Evolutionary conservation across 306 rosid genomes (phyloP), one percentile per base, ranked within the genome.

Genomic region (Senna siamea): DNA sequence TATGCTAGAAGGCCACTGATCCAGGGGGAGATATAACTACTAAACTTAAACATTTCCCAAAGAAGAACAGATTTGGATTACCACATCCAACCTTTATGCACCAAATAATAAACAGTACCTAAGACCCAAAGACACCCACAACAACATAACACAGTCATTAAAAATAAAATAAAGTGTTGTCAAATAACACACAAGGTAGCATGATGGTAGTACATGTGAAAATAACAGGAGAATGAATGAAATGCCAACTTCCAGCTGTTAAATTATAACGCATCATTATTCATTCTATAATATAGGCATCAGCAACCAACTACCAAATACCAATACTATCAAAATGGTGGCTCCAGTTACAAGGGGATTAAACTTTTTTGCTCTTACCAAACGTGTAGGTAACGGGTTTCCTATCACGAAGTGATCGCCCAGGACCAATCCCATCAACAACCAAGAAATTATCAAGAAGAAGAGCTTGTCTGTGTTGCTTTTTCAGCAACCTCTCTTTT

Each of bases 331-430:
- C 12, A 7, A 38, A 64, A 81, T 19, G 30, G 9, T 19, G 20
- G 69, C 51, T 43, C 79, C 13, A 22, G 55, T 47, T 22, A 65
- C 15, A 56, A 64, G 4, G 40, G 41, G 34, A n/a, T 66, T 22
- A 68, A 46, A 37, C 12, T 54, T 67, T 64, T 53, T 69, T 58
- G 65, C 51, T 59, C 94, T 84, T 77, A 93, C 98, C 98, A 66
- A 90, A 93, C 54, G 98, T 93, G 80, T 93, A 93, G 51, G 98
- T 93, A 75, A 93, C 98, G 20, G 89, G 97, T 77, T 90, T 93
- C 78, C 98, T 85, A 79, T 86, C 98, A 73, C 98, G 98, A 64
- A 93, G 98, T 72, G 97, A 90, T 72, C 98, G 97, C 71, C 98
- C 98, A 5, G 92, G 86, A 72, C 77, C 97, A 83, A 90, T 90